Evolutionary conservation across 495 filamentous ascomycete species (phyloP).

Genomic region (Daldinia loculata): DNA sequence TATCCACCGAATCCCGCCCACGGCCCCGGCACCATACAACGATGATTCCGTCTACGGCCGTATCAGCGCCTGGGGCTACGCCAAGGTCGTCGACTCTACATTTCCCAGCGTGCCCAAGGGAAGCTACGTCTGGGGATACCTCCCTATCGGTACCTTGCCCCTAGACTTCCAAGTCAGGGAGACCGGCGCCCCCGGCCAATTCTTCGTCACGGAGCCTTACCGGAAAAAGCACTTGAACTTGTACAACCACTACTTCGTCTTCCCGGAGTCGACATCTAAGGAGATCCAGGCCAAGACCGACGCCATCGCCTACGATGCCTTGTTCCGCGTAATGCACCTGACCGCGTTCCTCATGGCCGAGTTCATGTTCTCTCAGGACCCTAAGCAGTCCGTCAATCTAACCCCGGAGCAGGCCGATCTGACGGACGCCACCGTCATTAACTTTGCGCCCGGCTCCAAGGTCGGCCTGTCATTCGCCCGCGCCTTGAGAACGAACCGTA

Average conservation of each 20-base stretch:
- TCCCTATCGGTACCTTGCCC: constrained; percentile 52
- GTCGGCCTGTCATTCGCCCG: constrained; percentile 57
- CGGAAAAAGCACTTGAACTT: constrained; percentile 57
- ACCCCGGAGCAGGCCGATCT: constrained; percentile 57
- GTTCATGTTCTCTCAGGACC: constrained; percentile 55
- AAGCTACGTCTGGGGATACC: constrained; percentile 50
- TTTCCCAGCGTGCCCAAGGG: constrained; percentile 45
- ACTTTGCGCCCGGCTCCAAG: constrained; percentile 60
- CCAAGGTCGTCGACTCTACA: constrained; percentile 58
- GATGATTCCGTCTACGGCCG: constrained; percentile 60
- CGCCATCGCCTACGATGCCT: constrained; percentile 51
- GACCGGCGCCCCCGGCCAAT: constrained; percentile 53
- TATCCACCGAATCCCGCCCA: constrained; percentile 47
- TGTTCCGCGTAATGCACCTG: constrained; percentile 55
- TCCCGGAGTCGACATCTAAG: constrained; percentile 27
- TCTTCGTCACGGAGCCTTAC: constrained; percentile 50
- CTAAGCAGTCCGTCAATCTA: constrained; percentile 51
- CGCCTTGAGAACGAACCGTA: constrained; percentile 43
- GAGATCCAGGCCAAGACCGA: constrained; percentile 31
- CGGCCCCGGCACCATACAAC: constrained; percentile 62
- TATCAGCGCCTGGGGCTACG: constrained; percentile 66
- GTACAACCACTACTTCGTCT: constrained; percentile 62
- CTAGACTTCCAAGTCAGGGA: constrained; percentile 44
- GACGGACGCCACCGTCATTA: constrained; percentile 50
- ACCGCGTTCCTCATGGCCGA: constrained; percentile 59